Percentiles rank a stretch among this genome's conserved stretches.
Evolutionary conservation across 192 early-diverging fungal genomes (phyloP).

Genomic region (Endogone sp.): DNA sequence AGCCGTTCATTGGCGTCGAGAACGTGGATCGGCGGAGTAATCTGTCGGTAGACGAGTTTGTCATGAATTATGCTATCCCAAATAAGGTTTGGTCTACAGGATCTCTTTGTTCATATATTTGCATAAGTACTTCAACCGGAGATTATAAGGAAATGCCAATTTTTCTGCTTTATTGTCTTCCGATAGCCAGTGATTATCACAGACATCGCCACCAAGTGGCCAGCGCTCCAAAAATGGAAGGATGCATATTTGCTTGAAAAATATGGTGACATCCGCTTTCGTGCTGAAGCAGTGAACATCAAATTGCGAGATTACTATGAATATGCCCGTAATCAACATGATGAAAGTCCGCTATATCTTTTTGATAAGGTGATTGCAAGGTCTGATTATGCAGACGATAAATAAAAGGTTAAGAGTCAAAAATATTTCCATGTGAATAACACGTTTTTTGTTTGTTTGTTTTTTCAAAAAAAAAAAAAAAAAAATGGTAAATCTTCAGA

Average conservation of each 20-base stretch:
- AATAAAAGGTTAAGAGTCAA: no score
- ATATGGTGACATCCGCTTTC: constrained; percentile 40
- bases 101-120: no score
- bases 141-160: no score
- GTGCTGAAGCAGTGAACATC: constrained; percentile 63
- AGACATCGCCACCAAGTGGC: constrained; percentile 58
- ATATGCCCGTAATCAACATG: constrained; percentile 42
- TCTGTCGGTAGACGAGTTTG: constrained; percentile 40
- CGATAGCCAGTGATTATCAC: constrained; percentile 53
- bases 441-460: no score
- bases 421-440: no score
- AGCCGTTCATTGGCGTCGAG: constrained; percentile 29
- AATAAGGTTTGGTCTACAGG: constrained; percentile 16
- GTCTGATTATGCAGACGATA: no score
- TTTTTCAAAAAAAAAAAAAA: no score
- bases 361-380: constrained; percentile 49
- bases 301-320: constrained; percentile 48
- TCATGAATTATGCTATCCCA: constrained; percentile 43
- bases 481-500: background rate
- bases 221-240: constrained; percentile 56
- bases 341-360: constrained; percentile 64
- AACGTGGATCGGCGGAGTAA: constrained; percentile 47
- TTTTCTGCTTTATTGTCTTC: no score
- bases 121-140: no score
- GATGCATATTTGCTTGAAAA: constrained; percentile 39